These are phyloP conservation scores for Xylariaceae sp. DNA, from an alignment of 2,329 filamentous ascomycete genomes.

Conservation along the genomic window DNA sequence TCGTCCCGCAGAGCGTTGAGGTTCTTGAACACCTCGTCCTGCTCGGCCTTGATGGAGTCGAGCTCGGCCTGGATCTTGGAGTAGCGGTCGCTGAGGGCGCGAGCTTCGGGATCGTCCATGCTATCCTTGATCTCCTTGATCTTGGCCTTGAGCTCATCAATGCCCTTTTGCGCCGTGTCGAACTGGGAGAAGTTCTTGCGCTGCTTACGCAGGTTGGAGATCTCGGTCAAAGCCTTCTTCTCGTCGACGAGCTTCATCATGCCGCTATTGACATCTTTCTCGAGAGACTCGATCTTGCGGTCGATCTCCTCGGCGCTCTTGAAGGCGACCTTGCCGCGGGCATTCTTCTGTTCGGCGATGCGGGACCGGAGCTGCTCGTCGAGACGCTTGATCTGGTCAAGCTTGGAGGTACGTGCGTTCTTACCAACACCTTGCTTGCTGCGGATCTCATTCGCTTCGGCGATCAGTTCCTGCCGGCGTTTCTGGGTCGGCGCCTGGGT, in stretches of 20 bases:
- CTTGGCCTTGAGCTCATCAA: constrained; percentile 80
- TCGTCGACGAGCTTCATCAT: constrained; percentile 96
- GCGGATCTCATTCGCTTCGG: constrained; percentile 77
- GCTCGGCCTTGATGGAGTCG: constrained; percentile 83
- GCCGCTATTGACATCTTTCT: constrained; percentile 80
- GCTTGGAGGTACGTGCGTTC: constrained; percentile 67
- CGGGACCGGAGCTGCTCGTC: constrained; percentile 84
- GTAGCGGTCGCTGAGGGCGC: constrained; percentile 83
- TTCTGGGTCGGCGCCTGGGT: constrained; percentile 75
- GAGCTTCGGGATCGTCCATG: constrained; percentile 86
- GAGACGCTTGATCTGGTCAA: constrained; percentile 87
- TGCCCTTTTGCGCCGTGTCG: constrained; percentile 79
- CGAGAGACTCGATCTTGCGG: constrained; percentile 70
- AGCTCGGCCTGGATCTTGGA: constrained; percentile 80
- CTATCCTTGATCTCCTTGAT: constrained; percentile 84
- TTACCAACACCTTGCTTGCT: constrained; percentile 86
- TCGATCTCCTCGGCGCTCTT: constrained; percentile 88
- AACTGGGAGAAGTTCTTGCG: constrained; percentile 87
- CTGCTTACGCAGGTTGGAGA: constrained; percentile 76
- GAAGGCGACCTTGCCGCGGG: constrained; percentile 73
- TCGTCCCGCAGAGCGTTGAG: constrained; percentile 80
- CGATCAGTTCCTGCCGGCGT: constrained; percentile 78
- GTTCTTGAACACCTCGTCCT: constrained; percentile 86
- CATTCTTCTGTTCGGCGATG: constrained; percentile 80
- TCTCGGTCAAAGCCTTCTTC: constrained; percentile 84